These are phyloP conservation scores for Stephania cephalantha DNA, from an alignment of 164 flowering plant genomes.

Conservation along the genomic window DNA sequence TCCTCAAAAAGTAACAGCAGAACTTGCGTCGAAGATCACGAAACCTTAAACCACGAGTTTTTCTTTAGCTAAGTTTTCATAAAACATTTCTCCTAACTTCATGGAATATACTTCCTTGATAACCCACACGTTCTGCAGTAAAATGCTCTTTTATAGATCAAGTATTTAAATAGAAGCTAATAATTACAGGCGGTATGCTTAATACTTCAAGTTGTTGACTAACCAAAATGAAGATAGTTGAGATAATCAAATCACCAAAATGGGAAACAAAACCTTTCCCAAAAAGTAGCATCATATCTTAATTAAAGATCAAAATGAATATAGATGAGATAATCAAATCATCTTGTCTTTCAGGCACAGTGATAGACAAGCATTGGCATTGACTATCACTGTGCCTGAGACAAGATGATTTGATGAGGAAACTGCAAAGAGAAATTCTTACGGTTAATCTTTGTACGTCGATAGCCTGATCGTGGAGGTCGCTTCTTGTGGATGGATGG, in stretches of 20 bases:
- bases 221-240: background rate
- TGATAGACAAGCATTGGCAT: background rate
- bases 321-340: no score
- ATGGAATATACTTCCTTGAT: background rate
- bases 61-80: background rate
- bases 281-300: background rate
- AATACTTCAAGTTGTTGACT: background rate
- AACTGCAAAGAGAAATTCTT: conserved; percentile 26
- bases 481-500: conserved; percentile 70
- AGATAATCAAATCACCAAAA: background rate
- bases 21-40: background rate
- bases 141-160: background rate
- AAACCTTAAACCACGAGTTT: background rate
- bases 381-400: no score
- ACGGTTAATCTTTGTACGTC: conserved; percentile 75
- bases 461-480: conserved; percentile 77
- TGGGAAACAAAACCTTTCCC: background rate
- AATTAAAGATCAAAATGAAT: background rate
- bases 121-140: background rate
- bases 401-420: no score
- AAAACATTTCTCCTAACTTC: background rate
- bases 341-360: background rate
- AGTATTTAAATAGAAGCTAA: background rate
- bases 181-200: background rate
- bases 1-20: background rate